phyloP scores from a whole-genome alignment of 2,329 filamentous ascomycete genomes.

The Colletotrichum sp. region DNA sequence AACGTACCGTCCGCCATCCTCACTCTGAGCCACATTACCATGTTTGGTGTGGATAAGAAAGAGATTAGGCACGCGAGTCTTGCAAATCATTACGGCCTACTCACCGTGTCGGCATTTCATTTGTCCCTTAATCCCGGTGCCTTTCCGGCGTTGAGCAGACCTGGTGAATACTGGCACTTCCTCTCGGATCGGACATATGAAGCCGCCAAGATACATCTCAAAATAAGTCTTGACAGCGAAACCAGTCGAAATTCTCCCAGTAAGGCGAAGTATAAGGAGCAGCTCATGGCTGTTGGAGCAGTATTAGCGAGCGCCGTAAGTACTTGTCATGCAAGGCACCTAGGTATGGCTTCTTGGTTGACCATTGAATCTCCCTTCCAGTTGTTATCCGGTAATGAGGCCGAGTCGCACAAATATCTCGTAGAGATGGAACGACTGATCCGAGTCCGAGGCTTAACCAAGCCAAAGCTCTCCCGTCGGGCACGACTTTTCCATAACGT shows the following conservation, averaged over 20 bases:
- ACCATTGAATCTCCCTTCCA: background rate
- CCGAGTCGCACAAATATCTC: background rate
- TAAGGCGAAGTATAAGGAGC: background rate
- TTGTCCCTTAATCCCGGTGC: background rate
- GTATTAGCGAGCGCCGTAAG: background rate
- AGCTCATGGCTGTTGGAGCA: background rate
- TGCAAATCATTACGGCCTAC: background rate
- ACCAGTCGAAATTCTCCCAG: background rate
- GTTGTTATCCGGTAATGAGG: background rate
- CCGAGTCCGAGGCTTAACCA: background rate
- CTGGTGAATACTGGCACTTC: background rate
- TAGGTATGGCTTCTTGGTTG: background rate
- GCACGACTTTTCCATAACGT: background rate
- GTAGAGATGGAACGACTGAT: background rate
- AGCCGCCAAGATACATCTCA: background rate
- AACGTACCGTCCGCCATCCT: background rate
- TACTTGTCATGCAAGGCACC: background rate
- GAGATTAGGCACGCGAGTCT: background rate
- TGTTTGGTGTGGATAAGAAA: background rate
- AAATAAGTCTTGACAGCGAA: background rate
- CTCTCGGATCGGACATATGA: background rate
- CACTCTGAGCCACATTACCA: background rate
- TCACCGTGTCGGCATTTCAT: background rate
- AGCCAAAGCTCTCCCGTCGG: background rate
- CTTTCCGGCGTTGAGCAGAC: background rate